phyloP scores from a whole-genome alignment of 2,329 filamentous ascomycete genomes.

The Neodidymelliopsis sp. region DNA sequence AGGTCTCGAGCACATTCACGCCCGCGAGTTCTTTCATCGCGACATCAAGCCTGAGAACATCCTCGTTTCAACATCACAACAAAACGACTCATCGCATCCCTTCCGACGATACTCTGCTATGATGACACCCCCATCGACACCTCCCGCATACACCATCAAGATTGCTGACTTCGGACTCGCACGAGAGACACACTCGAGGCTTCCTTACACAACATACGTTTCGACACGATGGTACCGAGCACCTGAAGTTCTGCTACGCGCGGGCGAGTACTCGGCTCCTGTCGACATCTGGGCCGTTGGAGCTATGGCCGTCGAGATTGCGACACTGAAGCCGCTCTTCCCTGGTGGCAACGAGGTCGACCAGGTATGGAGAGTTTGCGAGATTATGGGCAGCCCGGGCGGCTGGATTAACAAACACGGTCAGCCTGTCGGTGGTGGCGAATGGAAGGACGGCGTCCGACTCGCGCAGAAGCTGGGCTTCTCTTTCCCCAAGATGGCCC shows the following conservation, averaged over 20 bases:
- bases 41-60: constrained; percentile 99
- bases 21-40: constrained; percentile 96
- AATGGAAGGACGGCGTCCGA: constrained; percentile 94
- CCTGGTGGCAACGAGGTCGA: constrained; percentile 98
- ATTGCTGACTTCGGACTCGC: constrained; percentile 98
- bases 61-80: constrained; percentile 87
- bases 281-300: constrained; percentile 99
- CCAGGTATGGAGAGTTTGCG: constrained; percentile 97
- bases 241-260: constrained; percentile 90
- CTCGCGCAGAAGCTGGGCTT: constrained; percentile 96
- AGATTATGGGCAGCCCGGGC: constrained; percentile 98
- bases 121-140: constrained; percentile 93
- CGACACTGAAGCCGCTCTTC: constrained; percentile 94
- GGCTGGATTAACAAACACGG: constrained; percentile 97
- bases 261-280: constrained; percentile 95
- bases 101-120: constrained; percentile 93
- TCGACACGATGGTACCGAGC: constrained; percentile 96
- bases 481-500: constrained; percentile 98
- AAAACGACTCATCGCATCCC: constrained; percentile 80
- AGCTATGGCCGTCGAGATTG: constrained; percentile 98
- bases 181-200: constrained; percentile 94
- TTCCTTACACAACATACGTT: constrained; percentile 97
- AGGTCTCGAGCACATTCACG: constrained; percentile 95
- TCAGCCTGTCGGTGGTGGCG: constrained; percentile 85
- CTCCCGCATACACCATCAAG: constrained; percentile 93